A percentile compares a stretch with the other conserved stretches of the same genome.
Evolutionary conservation across 352 stramenopile species (phyloP).

Genomic region (Globisporangium cystogenes): DNA sequence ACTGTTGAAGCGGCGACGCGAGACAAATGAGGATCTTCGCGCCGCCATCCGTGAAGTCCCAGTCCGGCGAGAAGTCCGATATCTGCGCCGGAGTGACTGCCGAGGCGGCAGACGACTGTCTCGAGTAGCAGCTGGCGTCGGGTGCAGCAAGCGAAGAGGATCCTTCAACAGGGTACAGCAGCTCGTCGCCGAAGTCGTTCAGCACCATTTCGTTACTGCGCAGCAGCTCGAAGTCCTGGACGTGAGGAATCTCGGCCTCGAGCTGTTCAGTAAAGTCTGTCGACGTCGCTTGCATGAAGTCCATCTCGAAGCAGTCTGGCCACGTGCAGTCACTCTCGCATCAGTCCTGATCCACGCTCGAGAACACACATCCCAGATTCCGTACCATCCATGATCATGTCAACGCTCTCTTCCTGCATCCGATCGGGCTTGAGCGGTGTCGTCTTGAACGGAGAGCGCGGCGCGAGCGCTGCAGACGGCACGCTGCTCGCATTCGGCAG

Average conservation of each 20-base stretch:
- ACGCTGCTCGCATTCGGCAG: slow-evolving; percentile 11
- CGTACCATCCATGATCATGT: slow-evolving; percentile 54
- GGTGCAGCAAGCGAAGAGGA: neutral
- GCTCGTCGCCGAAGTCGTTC: slow-evolving; percentile 19
- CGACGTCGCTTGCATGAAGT: slow-evolving; percentile 22
- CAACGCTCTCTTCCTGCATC: slow-evolving; percentile 25
- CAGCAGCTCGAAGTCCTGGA: slow-evolving; percentile 9
- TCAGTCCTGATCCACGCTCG: neutral
- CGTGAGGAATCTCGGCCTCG: neutral
- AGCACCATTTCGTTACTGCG: slow-evolving; percentile 10
- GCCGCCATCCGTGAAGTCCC: slow-evolving; percentile 69
- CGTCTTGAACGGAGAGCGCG: slow-evolving; percentile 9
- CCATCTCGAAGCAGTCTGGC: slow-evolving; percentile 54
- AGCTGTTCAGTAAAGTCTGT: neutral
- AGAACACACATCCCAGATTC: neutral
- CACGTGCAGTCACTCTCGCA: neutral
- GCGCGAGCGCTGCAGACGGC: neutral
- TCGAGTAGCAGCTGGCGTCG: neutral
- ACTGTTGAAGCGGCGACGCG: slow-evolving; percentile 31
- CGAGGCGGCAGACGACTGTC: neutral
- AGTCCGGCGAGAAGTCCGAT: slow-evolving; percentile 81
- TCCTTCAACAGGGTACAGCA: slow-evolving; percentile 24
- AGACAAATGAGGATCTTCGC: slow-evolving; percentile 84
- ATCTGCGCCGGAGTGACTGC: slow-evolving; percentile 41
- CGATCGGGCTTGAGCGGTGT: neutral